These are phyloP conservation scores for Carnegiea gigantea DNA, from an alignment of 179 eudicot genomes.

Conservation along the genomic window DNA sequence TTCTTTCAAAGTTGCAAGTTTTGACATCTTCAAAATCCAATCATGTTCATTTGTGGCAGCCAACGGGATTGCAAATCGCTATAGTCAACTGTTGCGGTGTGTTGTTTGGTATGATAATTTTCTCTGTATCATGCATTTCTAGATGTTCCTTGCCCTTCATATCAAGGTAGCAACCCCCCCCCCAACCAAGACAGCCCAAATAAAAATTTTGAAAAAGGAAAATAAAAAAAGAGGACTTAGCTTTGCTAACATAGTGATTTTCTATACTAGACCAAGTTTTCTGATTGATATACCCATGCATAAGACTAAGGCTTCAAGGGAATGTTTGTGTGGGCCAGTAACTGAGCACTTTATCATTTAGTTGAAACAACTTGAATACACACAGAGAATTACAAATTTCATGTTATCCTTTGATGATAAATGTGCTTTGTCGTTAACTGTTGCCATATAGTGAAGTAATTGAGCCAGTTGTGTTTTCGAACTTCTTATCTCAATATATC, in stretches of 20 bases:
- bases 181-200: no score
- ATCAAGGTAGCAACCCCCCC: not conserved
- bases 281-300: not conserved
- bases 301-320: not conserved
- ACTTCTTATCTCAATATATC: constrained; percentile 13
- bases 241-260: not conserved
- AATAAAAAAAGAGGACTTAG: not conserved
- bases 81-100: not conserved
- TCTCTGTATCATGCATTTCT: not conserved
- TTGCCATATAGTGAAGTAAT: constrained; percentile 20
- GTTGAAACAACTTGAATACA: constrained; percentile 6
- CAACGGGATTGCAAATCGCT: not conserved
- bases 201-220: not conserved
- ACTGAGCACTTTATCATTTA: not conserved
- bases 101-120: constrained; percentile 10
- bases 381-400: constrained; percentile 1
- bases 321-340: not conserved
- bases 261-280: not conserved
- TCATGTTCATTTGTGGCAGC: not conserved
- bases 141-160: constrained; percentile 2
- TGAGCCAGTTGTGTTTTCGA: constrained; percentile 27
- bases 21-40: constrained; percentile 7
- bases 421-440: constrained; percentile 22
- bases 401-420: constrained; percentile 17
- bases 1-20: not conserved